Percentiles rank a stretch among this genome's conserved stretches.
Conservation (phyloP, 2,329 filamentous ascomycete genomes). For the Niveomyces coronatus region DNA sequence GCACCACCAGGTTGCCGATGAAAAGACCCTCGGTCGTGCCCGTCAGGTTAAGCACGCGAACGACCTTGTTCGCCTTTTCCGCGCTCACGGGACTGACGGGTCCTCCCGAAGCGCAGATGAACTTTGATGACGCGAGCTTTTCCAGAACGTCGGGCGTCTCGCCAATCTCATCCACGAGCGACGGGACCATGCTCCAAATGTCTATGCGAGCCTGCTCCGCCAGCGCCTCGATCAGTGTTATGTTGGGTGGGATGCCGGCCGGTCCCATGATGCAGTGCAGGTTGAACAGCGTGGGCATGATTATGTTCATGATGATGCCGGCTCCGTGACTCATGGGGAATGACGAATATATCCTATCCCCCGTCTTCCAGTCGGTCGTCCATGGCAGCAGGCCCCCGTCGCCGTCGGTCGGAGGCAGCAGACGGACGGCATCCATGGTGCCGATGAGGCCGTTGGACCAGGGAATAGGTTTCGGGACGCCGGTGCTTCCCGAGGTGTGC, state of each 20-base stretch:
- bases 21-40: constrained; percentile 25
- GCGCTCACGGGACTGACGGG: constrained; percentile 21
- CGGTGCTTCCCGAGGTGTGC: constrained; percentile 33
- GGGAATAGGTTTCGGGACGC: constrained; percentile 29
- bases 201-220: constrained; percentile 24
- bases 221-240: constrained; percentile 23
- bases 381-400: constrained; percentile 19
- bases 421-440: constrained; percentile 26
- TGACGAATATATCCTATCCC: constrained; percentile 23
- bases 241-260: constrained; percentile 23
- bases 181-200: constrained; percentile 29
- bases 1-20: constrained; percentile 20
- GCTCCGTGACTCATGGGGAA: constrained; percentile 29
- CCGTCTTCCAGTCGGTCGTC: constrained; percentile 18
- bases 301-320: constrained; percentile 30
- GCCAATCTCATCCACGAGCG: constrained; percentile 23
- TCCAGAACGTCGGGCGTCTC: constrained; percentile 20
- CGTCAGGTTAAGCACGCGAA: constrained; percentile 23
- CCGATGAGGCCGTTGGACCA: constrained; percentile 23
- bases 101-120: constrained; percentile 26
- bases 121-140: constrained; percentile 22
- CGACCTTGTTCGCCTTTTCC: constrained; percentile 20
- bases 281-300: constrained; percentile 25
- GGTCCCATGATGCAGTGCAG: constrained; percentile 28
- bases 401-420: constrained; percentile 23